Conservation (phyloP, 495 filamentous ascomycete genomes). For the Rostrohypoxylon terebratum region DNA sequence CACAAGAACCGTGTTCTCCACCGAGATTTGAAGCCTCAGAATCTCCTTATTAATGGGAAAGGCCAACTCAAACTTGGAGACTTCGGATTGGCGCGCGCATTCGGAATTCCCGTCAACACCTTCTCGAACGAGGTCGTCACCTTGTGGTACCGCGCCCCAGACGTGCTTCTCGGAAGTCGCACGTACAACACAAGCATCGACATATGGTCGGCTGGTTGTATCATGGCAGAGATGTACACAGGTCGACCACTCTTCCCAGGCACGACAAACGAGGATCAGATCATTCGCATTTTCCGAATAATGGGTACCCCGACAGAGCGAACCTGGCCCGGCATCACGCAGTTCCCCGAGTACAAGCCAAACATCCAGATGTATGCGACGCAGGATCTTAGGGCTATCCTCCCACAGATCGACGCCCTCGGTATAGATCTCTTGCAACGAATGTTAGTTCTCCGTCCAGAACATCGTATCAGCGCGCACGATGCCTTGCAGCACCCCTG, state of each 20-base stretch:
- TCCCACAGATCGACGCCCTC: slow-evolving; percentile 87
- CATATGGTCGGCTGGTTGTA: slow-evolving; percentile 97
- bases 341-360: slow-evolving; percentile 93
- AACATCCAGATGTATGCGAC: slow-evolving; percentile 96
- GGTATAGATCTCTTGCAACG: slow-evolving; percentile 87
- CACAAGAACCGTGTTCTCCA: slow-evolving; percentile 96
- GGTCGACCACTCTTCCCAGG: slow-evolving; percentile 93
- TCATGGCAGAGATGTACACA: slow-evolving; percentile 99
- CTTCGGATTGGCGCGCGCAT: slow-evolving; percentile 91
- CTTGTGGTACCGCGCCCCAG: slow-evolving; percentile 94
- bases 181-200: slow-evolving; percentile 98
- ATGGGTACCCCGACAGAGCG: slow-evolving; percentile 96
- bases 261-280: slow-evolving; percentile 95
- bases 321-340: slow-evolving; percentile 89
- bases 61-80: slow-evolving; percentile 93
- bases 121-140: slow-evolving; percentile 99
- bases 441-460: slow-evolving; percentile 94
- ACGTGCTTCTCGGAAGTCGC: slow-evolving; percentile 88
- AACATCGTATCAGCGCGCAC: slow-evolving; percentile 86
- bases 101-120: slow-evolving; percentile 97
- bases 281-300: slow-evolving; percentile 93
- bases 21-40: slow-evolving; percentile 96
- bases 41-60: slow-evolving; percentile 93
- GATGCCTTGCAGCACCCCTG: slow-evolving; percentile 90
- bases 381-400: slow-evolving; percentile 83